Percentiles rank a stretch among this genome's conserved stretches.
phyloP scores from a whole-genome alignment of 108 stramenopile species.

The Cyclotella choctawhatcheeana region DNA sequence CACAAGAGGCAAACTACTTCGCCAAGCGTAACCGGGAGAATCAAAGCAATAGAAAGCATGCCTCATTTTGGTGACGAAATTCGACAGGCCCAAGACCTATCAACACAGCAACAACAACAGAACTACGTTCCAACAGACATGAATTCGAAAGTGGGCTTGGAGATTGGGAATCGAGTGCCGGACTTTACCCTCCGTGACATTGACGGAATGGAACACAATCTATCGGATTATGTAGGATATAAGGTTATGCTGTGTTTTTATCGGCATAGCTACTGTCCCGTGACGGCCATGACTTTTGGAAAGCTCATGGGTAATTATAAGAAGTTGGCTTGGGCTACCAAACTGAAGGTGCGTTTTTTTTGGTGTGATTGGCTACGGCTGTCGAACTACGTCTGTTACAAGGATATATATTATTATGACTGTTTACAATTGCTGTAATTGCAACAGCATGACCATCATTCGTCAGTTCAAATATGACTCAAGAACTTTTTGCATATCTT shows the following conservation, averaged over 20 bases:
- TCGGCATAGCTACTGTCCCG: conserved; percentile 19
- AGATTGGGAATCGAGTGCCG: conserved; percentile 24
- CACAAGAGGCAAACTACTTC: too few relatives aligned
- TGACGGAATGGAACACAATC: conserved; percentile 9
- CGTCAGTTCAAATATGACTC: neutral
- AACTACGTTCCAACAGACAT: too few relatives aligned
- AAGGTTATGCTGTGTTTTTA: conserved; percentile 40
- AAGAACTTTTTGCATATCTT: neutral
- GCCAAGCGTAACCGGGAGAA: too few relatives aligned
- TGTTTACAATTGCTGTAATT: too few relatives aligned
- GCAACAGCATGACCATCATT: neutral
- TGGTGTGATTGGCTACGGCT: too few relatives aligned
- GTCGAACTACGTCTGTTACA: too few relatives aligned
- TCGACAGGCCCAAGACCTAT: too few relatives aligned
- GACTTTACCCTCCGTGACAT: conserved; percentile 17
- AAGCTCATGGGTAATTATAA: conserved; percentile 34
- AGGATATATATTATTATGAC: too few relatives aligned
- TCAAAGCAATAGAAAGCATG: too few relatives aligned
- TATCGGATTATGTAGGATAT: conserved; percentile 25
- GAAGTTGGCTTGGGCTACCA: conserved; percentile 28
- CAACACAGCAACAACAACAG: too few relatives aligned
- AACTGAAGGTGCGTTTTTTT: conserved; percentile 17
- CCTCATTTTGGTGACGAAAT: too few relatives aligned
- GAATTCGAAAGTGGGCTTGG: neutral
- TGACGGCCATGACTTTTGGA: conserved; percentile 8